phyloP scores from a whole-genome alignment of 1,139 yeast genomes.

The Sugiyamaella novakii region DNA sequence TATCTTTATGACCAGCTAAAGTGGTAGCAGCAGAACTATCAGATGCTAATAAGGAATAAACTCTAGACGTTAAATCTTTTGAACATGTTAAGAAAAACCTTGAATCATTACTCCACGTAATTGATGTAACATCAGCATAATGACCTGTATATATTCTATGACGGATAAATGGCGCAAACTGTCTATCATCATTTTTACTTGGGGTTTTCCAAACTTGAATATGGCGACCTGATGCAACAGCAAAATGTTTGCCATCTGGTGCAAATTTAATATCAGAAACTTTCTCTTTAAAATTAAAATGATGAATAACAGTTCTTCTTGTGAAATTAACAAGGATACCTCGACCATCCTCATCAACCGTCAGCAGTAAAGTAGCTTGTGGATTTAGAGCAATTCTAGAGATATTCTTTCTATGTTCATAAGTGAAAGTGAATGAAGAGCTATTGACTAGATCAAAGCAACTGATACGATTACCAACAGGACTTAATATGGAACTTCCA shows the following conservation, averaged over 20 bases:
- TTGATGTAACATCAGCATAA: constrained; percentile 73
- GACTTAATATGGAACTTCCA: constrained; percentile 80
- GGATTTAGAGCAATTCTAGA: constrained; percentile 77
- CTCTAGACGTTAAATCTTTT: constrained; percentile 84
- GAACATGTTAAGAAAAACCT: constrained; percentile 84
- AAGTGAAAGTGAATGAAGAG: constrained; percentile 84
- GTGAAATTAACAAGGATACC: constrained; percentile 86
- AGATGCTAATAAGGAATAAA: constrained; percentile 74
- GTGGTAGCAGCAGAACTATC: constrained; percentile 85
- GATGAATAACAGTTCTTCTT: constrained; percentile 87
- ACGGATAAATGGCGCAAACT: constrained; percentile 94
- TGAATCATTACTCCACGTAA: constrained; percentile 90
- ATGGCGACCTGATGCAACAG: constrained; percentile 79
- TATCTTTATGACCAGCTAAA: constrained; percentile 89
- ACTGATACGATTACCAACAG: constrained; percentile 92
- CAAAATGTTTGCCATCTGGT: constrained; percentile 86
- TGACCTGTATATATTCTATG: constrained; percentile 93
- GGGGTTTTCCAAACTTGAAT: constrained; percentile 97
- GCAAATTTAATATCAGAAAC: constrained; percentile 79
- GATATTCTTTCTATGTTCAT: constrained; percentile 89
- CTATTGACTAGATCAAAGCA: constrained; percentile 85
- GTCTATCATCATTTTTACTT: constrained; percentile 62
- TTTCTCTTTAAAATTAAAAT: constrained; percentile 84
- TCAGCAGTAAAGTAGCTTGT: constrained; percentile 76
- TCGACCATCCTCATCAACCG: constrained; percentile 87